Evolutionary conservation across 2,329 filamentous ascomycete species (phyloP).

Genomic region (Furcasterigmium sp.): DNA sequence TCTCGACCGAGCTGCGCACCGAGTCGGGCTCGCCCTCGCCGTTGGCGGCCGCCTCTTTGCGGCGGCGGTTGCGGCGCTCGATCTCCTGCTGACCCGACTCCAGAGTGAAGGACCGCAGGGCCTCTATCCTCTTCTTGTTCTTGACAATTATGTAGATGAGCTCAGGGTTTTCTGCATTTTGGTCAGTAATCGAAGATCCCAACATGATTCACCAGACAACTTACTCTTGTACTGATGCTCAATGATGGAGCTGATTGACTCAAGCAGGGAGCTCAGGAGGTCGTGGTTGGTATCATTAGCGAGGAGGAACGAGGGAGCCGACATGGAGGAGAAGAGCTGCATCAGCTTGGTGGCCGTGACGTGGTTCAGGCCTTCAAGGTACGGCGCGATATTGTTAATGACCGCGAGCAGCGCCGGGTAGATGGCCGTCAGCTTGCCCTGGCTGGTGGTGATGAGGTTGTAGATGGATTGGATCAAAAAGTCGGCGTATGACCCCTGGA

Average conservation of each 20-base stretch:
- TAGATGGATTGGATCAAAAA: constrained; percentile 95
- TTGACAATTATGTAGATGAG: constrained; percentile 75
- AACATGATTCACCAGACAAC: constrained; percentile 18
- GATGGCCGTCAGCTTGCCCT: constrained; percentile 83
- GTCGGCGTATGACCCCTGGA: constrained; percentile 87
- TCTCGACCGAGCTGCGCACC: constrained; percentile 61
- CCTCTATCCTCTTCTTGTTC: constrained; percentile 78
- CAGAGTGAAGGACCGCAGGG: constrained; percentile 79
- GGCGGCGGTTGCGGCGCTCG: constrained; percentile 67
- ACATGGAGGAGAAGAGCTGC: constrained; percentile 88
- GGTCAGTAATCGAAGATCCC: neutral
- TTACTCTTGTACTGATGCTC: constrained; percentile 80
- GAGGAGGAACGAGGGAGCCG: constrained; percentile 83
- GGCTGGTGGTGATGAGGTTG: constrained; percentile 82
- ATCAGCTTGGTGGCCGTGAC: constrained; percentile 76
- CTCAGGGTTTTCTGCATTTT: constrained; percentile 63
- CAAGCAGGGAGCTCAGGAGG: constrained; percentile 74
- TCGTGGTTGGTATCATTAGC: constrained; percentile 88
- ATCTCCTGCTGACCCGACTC: constrained; percentile 91
- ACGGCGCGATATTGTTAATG: constrained; percentile 87
- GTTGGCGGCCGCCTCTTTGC: constrained; percentile 55
- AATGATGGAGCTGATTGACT: constrained; percentile 83
- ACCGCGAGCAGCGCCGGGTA: constrained; percentile 90
- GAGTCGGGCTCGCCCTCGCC: constrained; percentile 46
- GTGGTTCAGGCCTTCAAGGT: constrained; percentile 70